phyloP scores from a whole-genome alignment of 2,329 filamentous ascomycete species.

The Cladosporium oxysporum region DNA sequence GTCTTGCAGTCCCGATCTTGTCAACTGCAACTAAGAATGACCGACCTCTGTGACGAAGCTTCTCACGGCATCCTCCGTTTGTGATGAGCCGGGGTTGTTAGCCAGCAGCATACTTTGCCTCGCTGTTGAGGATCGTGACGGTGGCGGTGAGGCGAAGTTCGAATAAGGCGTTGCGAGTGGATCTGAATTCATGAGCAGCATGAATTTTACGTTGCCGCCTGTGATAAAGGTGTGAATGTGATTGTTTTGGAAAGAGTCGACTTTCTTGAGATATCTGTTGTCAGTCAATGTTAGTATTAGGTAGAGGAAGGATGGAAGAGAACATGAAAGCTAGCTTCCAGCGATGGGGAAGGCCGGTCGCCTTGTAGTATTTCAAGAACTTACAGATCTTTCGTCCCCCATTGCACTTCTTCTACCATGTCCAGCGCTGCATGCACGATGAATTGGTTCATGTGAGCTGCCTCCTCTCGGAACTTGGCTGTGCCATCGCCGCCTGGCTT shows the following conservation, averaged over 20 bases:
- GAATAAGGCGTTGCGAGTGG: conserved; percentile 38
- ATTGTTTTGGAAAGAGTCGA: conserved; percentile 95
- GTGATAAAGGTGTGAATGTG: conserved; percentile 92
- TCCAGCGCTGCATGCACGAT: conserved; percentile 92
- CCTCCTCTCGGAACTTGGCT: conserved; percentile 82
- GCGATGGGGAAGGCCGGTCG: background rate
- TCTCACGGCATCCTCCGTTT: conserved; percentile 92
- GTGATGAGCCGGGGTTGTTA: conserved; percentile 77
- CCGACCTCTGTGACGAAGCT: conserved; percentile 80
- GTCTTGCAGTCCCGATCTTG: background rate
- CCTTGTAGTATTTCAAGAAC: conserved; percentile 28
- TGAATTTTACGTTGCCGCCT: conserved; percentile 87
- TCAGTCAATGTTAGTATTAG: background rate
- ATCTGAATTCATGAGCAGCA: conserved; percentile 84
- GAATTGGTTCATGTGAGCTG: conserved; percentile 95
- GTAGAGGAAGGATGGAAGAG: background rate
- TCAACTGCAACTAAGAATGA: background rate
- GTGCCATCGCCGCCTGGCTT: conserved; percentile 94
- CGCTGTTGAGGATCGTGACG: conserved; percentile 33
- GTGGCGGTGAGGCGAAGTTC: conserved; percentile 32
- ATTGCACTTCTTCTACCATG: conserved; percentile 94
- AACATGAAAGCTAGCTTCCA: background rate
- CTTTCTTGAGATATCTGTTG: conserved; percentile 85
- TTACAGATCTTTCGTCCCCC: conserved; percentile 82
- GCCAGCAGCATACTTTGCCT: conserved; percentile 40